Conservation (phyloP, 306 rosid genomes). For the Vigna mungo region DNA sequence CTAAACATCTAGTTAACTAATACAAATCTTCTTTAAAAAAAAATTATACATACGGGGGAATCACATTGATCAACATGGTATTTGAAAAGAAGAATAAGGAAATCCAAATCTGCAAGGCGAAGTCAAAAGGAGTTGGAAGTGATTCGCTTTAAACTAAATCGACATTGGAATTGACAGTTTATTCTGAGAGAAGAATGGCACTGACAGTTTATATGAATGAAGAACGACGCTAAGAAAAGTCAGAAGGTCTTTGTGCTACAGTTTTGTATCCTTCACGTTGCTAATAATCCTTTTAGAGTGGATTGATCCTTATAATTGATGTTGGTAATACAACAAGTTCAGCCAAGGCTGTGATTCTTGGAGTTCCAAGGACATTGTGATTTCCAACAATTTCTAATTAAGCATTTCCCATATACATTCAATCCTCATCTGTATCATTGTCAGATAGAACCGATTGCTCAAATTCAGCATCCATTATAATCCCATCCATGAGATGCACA, state of each 20-base stretch:
- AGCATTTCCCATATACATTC: neutral
- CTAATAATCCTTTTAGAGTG: too few species aligned
- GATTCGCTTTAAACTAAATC: neutral
- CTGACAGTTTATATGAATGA: neutral
- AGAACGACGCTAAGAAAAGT: neutral
- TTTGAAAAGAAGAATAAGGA: too few species aligned
- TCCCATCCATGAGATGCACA: conserved; percentile 83
- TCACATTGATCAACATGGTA: too few species aligned
- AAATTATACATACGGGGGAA: too few species aligned
- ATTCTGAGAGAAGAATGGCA: neutral
- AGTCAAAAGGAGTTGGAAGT: neutral
- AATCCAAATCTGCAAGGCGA: too few species aligned
- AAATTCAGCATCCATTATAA: conserved; percentile 86
- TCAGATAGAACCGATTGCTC: conserved; percentile 65
- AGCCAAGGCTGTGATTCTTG: too few species aligned
- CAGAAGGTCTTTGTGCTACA: neutral
- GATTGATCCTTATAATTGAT: too few species aligned
- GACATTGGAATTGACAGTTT: neutral
- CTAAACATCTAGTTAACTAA: too few species aligned
- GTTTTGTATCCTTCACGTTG: too few species aligned
- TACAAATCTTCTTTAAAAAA: too few species aligned
- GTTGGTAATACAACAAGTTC: too few species aligned
- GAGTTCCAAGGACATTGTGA: neutral
- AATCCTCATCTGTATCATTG: conserved; percentile 50
- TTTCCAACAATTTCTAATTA: neutral